Base-by-base conservation (phyloP, 495 filamentous ascomycete species). In the Neurospora sp. region DNA sequence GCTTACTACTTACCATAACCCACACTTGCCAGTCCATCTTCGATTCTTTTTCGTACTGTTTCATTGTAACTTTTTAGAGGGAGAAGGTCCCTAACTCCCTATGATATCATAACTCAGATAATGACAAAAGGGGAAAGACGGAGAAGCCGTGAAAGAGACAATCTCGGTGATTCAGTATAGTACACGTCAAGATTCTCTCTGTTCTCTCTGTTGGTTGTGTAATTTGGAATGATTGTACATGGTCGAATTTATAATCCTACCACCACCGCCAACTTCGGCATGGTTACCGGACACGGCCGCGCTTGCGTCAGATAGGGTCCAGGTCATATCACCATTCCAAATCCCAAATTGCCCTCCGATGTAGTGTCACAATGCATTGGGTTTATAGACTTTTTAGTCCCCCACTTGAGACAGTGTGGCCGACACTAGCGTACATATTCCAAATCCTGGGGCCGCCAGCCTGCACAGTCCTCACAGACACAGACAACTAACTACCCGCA, bases 401-500 rank as follows among this genome's bases (percentile, higher is more conserved):
- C 53, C 53, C 53, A 65, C 53, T 65, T 65, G 27, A 18, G 53
- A 65, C 53, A 65, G 5, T 16, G 53, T 61, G 12, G 12, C 27
- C 27, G 53, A 61, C 53, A 65, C 53, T 65, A 65, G 53, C 27
- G 53, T 65, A 65, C 53, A 65, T 65, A 65, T 65, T 65, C 53
- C 53, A 65, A 65, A 65, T 65, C 53, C 53, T 65, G 53, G 53
- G 53, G 53, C 27, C 53, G 27, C 53, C 53, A 65, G 27, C 27
- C 53, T 61, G 53, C 53, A 61, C 53, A 65, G 53, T 65, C 53
- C 53, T 61, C 53, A 27, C 14, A 61, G 53, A 61, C 18, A 71
- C 59, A 71, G 38, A 65, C 22, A 71, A 69, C 22, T 27, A 40
- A 41, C 73, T 72, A 71, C 74, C 70, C 73, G 74, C 78, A 74